A percentile compares a stretch with the other conserved stretches of the same genome.
phyloP scores from a whole-genome alignment of 2,329 filamentous ascomycete genomes.

The Penicillium sp. region DNA sequence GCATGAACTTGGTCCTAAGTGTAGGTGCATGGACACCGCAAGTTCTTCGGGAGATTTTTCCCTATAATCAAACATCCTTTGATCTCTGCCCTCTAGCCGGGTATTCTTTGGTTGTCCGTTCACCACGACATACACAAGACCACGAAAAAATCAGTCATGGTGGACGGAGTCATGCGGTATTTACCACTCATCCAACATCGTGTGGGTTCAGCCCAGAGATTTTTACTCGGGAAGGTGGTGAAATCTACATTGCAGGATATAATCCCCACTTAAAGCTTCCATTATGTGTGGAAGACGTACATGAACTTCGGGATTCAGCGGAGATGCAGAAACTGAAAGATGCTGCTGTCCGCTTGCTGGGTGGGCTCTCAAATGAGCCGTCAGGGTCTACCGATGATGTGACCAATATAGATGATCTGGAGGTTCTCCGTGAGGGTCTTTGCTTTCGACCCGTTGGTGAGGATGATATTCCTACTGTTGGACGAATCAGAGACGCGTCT shows the following conservation, averaged over 20 bases:
- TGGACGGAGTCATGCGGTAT: conserved; percentile 65
- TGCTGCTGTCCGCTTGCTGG: conserved; percentile 37
- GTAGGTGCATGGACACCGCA: conserved; percentile 70
- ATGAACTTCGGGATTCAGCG: conserved; percentile 42
- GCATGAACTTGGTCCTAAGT: conserved; percentile 65
- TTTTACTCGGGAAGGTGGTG: conserved; percentile 65
- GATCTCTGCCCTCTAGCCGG: conserved; percentile 66
- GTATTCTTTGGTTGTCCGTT: conserved; percentile 68
- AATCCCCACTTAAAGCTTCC: conserved; percentile 68
- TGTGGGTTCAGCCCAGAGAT: conserved; percentile 68
- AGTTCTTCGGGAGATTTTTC: conserved; percentile 68
- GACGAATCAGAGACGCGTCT: conserved; percentile 56
- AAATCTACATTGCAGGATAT: conserved; percentile 73
- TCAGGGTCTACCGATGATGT: conserved; percentile 21
- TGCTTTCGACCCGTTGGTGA: conserved; percentile 73
- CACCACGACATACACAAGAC: conserved; percentile 48
- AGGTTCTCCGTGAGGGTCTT: conserved; percentile 64
- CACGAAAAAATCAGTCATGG: conserved; percentile 39
- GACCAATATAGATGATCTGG: conserved; percentile 52
- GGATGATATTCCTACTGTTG: conserved; percentile 64
- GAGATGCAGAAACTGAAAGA: conserved; percentile 38
- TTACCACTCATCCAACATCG: conserved; percentile 57
- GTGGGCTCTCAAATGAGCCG: conserved; percentile 20
- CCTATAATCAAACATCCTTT: conserved; percentile 52
- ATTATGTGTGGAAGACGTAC: conserved; percentile 44